These are phyloP conservation scores for Pseudogymnoascus sp. DNA, from an alignment of 2,329 filamentous ascomycete genomes.

Conservation along the genomic window DNA sequence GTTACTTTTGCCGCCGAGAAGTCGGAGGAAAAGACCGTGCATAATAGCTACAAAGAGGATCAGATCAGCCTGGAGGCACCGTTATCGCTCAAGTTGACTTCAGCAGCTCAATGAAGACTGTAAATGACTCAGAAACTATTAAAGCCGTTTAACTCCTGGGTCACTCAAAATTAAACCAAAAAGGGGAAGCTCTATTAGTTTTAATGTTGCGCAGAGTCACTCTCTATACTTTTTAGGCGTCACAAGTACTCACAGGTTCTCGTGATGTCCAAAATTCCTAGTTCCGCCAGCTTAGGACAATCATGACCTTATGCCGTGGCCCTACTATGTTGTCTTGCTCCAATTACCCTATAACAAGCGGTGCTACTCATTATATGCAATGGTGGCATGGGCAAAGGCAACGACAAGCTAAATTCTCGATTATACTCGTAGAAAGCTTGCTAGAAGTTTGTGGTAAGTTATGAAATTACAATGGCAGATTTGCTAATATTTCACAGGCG, in stretches of 20 bases:
- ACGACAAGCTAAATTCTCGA: too few relatives aligned
- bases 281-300: too few relatives aligned
- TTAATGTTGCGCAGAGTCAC: not conserved
- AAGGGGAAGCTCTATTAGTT: not conserved
- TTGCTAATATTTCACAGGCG: too few relatives aligned
- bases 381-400: too few relatives aligned
- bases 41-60: not conserved
- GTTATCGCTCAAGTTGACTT: not conserved
- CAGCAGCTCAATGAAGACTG: not conserved
- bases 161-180: not conserved
- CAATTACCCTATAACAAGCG: too few relatives aligned
- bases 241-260: not conserved
- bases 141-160: not conserved
- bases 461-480: too few relatives aligned
- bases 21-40: not conserved
- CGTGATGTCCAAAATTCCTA: not conserved
- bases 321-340: too few relatives aligned
- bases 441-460: too few relatives aligned
- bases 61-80: not conserved
- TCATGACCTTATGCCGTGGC: too few relatives aligned
- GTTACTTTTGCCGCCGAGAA: not conserved
- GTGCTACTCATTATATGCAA: too few relatives aligned
- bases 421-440: too few relatives aligned
- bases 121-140: not conserved
- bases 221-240: not conserved